Base-by-base conservation (phyloP, 2,329 filamentous ascomycete species). In the Proliferodiscus dingleyae region DNA sequence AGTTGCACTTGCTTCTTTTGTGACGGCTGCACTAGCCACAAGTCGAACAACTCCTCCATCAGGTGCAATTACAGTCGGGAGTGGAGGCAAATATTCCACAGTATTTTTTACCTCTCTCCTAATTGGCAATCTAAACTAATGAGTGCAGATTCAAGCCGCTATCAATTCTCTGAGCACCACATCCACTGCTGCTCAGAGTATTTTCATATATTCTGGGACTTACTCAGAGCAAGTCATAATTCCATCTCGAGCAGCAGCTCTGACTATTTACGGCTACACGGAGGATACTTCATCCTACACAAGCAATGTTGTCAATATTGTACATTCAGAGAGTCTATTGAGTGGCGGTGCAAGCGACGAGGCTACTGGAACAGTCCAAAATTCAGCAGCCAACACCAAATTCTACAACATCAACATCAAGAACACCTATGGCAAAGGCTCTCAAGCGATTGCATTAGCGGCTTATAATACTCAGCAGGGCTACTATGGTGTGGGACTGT, bases 361-460 rank as follows among this genome's bases (percentile, higher is more conserved):
- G 41, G 72, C 52, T 4, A 60, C 57, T 2, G 58, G 55, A 16
- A 63, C 59, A 4, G 53, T 63, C 43, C 57, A 60, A 26, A 61
- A 63, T 45, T 33, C 46, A 16, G 54, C 72, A 4, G 71, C 64
- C 3, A 77, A 74, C 69, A 73, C 56, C 42, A 73, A 72, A 51
- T 68, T 80, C 38, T 81, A 81, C 67, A 81, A 80, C 58, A 68
- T 81, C 66, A 79, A 81, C 59, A 65, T 79, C 3, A 70, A 68
- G 40, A 78, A 78, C 47, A 65, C 69, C n/a, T 65, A 70, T 42
- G 75, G 74, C 6, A 42, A 66, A 30, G 72, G 73, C 18, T 68
- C 67, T 3, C 74, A 78, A 53, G 75, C 72, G 10, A 65, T 80
- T 38, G 77, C 78, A 2, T 48, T 81, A 15, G 72, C 70, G 26